These are phyloP conservation scores for Euclidium syriacum DNA, from an alignment of 345 rosid species.

Conservation along the genomic window DNA sequence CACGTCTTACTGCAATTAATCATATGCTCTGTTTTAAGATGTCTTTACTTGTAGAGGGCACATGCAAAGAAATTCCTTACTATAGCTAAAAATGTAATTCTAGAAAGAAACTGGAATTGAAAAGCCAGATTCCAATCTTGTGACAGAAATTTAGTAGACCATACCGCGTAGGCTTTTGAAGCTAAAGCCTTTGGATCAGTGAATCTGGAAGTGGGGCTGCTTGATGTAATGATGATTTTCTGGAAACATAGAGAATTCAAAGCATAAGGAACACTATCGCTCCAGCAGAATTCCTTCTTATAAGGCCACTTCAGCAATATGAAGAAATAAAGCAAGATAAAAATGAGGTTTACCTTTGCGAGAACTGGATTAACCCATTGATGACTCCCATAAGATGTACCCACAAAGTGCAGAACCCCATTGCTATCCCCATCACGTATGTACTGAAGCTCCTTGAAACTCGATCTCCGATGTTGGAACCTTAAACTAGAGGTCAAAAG, in stretches of 20 bases:
- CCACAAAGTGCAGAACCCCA: constrained; percentile 82
- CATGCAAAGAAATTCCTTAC: background rate
- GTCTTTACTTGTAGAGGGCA: background rate
- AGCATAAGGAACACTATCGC: constrained; percentile 1
- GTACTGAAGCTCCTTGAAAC: constrained; percentile 93
- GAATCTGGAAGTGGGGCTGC: constrained; percentile 81
- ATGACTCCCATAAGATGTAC: constrained; percentile 89
- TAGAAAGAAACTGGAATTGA: constrained; percentile 1
- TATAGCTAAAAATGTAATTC: background rate
- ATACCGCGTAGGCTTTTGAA: constrained; percentile 82
- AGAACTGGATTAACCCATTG: constrained; percentile 97
- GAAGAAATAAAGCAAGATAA: background rate
- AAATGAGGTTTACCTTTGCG: constrained; percentile 54
- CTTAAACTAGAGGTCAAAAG: constrained; percentile 37
- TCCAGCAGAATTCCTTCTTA: background rate
- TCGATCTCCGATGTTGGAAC: constrained; percentile 77
- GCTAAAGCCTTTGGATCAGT: constrained; percentile 86
- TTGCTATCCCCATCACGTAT: constrained; percentile 98
- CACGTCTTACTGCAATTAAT: background rate
- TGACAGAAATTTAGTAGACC: constrained; percentile 2
- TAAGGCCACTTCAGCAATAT: background rate
- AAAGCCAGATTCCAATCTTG: background rate
- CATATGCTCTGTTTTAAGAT: background rate
- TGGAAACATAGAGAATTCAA: constrained; percentile 26
- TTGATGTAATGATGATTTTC: constrained; percentile 67